Conservation (phyloP, 257 asterid species). For the Leonotis leonurus region DNA sequence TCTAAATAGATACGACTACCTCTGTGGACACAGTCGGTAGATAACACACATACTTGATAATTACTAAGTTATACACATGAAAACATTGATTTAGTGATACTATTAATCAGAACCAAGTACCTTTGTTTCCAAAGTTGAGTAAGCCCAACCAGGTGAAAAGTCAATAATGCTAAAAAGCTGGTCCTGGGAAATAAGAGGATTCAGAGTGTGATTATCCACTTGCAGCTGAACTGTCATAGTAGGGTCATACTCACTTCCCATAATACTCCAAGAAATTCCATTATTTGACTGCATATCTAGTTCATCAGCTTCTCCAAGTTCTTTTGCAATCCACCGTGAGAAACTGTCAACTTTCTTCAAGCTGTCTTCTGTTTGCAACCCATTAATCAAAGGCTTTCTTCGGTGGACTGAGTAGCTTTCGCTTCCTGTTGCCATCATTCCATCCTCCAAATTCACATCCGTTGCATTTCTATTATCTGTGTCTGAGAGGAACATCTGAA, state of each 20-base stretch:
- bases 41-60: no score
- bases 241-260: constrained; percentile 58
- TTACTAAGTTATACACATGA: background rate
- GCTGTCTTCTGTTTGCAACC: constrained; percentile 57
- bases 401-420: constrained; percentile 36
- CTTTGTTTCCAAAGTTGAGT: constrained; percentile 55
- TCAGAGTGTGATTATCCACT: constrained; percentile 48
- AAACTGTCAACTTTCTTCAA: constrained; percentile 94
- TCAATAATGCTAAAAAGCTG: constrained; percentile 79
- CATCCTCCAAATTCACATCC: constrained; percentile 37
- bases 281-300: constrained; percentile 50
- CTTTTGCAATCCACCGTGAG: constrained; percentile 86
- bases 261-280: constrained; percentile 60
- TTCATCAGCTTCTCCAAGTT: constrained; percentile 66
- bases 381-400: constrained; percentile 56
- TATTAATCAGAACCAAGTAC: constrained; percentile 28
- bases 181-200: constrained; percentile 70
- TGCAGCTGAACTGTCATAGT: constrained; percentile 59
- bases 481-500: constrained; percentile 36
- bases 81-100: background rate
- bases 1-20: no score
- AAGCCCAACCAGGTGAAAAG: constrained; percentile 70
- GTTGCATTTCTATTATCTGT: constrained; percentile 28
- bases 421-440: constrained; percentile 27
- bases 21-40: no score